Evolutionary conservation across 169 alveolate genomes (phyloP).

Genomic region (Plasmodium chabaudi): DNA sequence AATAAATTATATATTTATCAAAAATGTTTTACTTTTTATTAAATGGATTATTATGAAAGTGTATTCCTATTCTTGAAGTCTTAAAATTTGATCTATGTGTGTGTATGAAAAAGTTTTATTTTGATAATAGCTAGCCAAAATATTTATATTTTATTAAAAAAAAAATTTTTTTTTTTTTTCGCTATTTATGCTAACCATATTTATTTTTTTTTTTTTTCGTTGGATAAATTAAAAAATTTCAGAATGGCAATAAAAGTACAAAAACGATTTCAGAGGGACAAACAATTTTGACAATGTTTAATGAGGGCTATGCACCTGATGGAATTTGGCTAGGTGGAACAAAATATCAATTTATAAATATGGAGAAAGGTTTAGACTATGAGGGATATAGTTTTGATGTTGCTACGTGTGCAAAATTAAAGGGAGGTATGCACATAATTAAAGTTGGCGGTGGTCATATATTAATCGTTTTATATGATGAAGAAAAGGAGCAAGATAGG

Average conservation of each 20-base stretch:
- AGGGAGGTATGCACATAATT: slow-evolving; percentile 85
- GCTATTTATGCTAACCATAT: too few species aligned
- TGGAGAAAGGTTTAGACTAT: slow-evolving; percentile 79
- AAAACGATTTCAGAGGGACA: slow-evolving; percentile 65
- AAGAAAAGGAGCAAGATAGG: slow-evolving; percentile 84
- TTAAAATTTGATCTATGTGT: too few species aligned
- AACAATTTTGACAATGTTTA: slow-evolving; percentile 33
- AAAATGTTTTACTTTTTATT: too few species aligned
- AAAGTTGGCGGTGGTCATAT: slow-evolving; percentile 84
- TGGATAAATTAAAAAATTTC: background rate
- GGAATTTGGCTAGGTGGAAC: slow-evolving; percentile 86
- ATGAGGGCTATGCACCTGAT: slow-evolving; percentile 78
- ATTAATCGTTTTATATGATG: slow-evolving; percentile 82
- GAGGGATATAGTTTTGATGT: slow-evolving; percentile 83
- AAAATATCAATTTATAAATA: slow-evolving; percentile 82
- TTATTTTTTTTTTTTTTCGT: too few species aligned
- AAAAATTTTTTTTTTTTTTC: too few species aligned
- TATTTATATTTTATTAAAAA: too few species aligned
- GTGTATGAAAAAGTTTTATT: too few species aligned
- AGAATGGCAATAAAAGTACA: slow-evolving; percentile 47
- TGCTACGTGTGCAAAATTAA: slow-evolving; percentile 83
- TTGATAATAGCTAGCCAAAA: too few species aligned
- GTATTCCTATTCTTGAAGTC: too few species aligned
- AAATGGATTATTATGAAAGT: too few species aligned
- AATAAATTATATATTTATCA: background rate